Conservation (phyloP, 129 eudicot species). For the Helianthus annuus region HanXRQr2.0-SUNRISE NC_035435.2:119525156-119525655, state of each 20-base stretch:
- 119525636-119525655: too few relatives aligned
- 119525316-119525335: too few relatives aligned
- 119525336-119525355: constrained; percentile 8
- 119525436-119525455: constrained; percentile 37
- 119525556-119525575: too few relatives aligned
- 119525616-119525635: too few relatives aligned
- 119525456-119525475: constrained; percentile 18
- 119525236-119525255: not conserved
- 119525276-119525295: constrained; percentile 16
- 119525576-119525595: too few relatives aligned
- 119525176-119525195: constrained; percentile 19
- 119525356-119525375: constrained; percentile 20
- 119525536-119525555: too few relatives aligned
- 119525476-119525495: constrained; percentile 18
- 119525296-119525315: not conserved
- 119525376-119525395: constrained; percentile 19
- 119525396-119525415: constrained; percentile 38
- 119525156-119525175: constrained; percentile 42
- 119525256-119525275: not conserved
- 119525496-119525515: too few relatives aligned
- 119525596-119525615: too few relatives aligned
- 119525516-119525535: too few relatives aligned
- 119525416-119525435: constrained; percentile 24
- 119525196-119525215: not conserved
- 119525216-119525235: constrained; percentile 3